Conservation (phyloP, 345 rosid species). For the Pistacia vera region DNA sequence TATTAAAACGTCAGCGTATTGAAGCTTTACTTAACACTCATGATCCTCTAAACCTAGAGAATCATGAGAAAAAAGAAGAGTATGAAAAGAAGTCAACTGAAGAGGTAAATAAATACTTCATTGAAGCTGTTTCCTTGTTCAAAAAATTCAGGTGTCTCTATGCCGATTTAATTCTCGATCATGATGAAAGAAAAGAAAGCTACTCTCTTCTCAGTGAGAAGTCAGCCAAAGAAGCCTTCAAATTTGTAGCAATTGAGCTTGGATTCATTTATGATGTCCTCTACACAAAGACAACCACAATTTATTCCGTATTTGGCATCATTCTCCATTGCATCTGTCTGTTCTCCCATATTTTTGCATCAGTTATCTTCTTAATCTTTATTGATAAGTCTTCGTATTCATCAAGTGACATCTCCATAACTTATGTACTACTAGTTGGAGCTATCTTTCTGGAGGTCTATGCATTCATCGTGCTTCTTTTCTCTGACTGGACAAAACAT, state of each 20-base stretch:
- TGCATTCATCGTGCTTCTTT: background rate
- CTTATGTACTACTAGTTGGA: background rate
- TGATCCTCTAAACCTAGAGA: too few relatives aligned
- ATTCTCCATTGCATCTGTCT: constrained; percentile 20
- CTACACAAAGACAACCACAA: constrained; percentile 24
- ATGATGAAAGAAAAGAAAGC: background rate
- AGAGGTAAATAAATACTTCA: background rate
- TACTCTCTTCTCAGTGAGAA: background rate
- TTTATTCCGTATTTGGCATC: background rate
- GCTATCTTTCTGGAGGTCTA: background rate
- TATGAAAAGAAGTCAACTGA: background rate
- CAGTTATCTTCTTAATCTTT: constrained; percentile 11
- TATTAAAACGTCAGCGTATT: too few relatives aligned
- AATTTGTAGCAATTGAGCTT: constrained; percentile 19
- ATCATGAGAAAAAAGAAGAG: too few relatives aligned
- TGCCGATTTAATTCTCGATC: background rate
- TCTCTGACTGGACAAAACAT: constrained; percentile 22
- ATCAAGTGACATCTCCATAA: background rate
- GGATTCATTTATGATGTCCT: constrained; percentile 3
- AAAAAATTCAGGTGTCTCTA: background rate
- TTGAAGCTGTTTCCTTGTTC: background rate
- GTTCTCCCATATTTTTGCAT: constrained; percentile 8
- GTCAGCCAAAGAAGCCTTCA: constrained; percentile 17
- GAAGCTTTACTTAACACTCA: too few relatives aligned
- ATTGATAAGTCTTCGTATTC: background rate